Percentiles rank a stretch among this genome's conserved stretches.
Conservation (phyloP, 73 alveolate species). For the Blepharisma japonicum region DNA sequence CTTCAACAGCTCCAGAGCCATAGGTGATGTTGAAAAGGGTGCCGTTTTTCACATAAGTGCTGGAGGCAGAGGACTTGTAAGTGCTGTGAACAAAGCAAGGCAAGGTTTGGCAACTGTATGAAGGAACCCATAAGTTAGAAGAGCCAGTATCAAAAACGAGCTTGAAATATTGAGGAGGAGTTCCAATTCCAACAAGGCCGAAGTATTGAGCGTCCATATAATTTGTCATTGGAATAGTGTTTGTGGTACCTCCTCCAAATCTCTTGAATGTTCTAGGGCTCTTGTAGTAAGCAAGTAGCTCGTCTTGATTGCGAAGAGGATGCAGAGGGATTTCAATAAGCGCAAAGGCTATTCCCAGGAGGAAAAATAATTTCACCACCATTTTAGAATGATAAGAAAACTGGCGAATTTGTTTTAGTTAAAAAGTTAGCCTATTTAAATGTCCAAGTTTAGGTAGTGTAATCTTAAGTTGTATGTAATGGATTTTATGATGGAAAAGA, state of each 20-base stretch:
- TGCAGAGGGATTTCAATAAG: too few species aligned
- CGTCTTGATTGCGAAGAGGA: too few species aligned
- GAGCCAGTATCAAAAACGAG: constrained; percentile 79
- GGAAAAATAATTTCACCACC: too few species aligned
- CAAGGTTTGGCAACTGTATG: constrained; percentile 1
- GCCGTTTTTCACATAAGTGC: constrained; percentile 55
- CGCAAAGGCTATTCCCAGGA: too few species aligned
- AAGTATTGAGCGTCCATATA: constrained; percentile 29
- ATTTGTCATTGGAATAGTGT: constrained; percentile 12
- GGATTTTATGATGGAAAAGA: too few species aligned
- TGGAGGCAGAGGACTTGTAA: constrained; percentile 46
- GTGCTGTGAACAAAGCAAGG: constrained; percentile 51
- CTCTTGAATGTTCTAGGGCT: too few species aligned
- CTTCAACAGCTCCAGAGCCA: constrained; percentile 72
- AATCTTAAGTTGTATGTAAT: too few species aligned
- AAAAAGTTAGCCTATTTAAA: too few species aligned
- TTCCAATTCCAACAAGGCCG: constrained; percentile 57
- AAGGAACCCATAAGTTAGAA: constrained; percentile 74
- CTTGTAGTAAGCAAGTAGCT: too few species aligned
- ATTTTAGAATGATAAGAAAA: too few species aligned
- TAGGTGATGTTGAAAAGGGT: constrained; percentile 50
- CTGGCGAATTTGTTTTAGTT: too few species aligned
- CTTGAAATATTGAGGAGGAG: constrained; percentile 65
- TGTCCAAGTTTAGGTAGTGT: too few species aligned
- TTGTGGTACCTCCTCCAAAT: not conserved